These are phyloP conservation scores for Hevea brasiliensis DNA, from an alignment of 345 rosid species.

Conservation along the genomic window DNA sequence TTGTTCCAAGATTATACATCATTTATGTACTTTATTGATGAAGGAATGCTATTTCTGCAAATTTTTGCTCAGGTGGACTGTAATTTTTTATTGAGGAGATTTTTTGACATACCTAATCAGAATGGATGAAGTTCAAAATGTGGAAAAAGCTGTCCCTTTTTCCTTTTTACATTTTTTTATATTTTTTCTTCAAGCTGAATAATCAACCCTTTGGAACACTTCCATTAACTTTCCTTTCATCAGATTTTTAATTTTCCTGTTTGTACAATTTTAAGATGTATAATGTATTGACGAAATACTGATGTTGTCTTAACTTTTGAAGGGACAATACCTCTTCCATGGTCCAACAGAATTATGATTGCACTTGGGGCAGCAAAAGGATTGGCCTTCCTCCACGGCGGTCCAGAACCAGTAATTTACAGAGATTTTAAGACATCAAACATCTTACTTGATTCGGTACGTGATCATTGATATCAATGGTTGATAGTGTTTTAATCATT, in stretches of 20 bases:
- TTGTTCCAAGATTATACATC: background rate
- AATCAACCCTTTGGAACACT: background rate
- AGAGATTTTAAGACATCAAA: constrained; percentile 39
- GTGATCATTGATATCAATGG: background rate
- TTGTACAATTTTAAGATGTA: constrained; percentile 5
- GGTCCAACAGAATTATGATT: constrained; percentile 34
- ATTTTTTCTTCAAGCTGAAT: constrained; percentile 18
- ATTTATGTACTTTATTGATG: background rate
- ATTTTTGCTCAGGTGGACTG: background rate
- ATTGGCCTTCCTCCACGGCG: constrained; percentile 37
- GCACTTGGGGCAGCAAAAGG: constrained; percentile 41
- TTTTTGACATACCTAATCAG: background rate
- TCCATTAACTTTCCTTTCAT: background rate
- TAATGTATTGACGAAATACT: constrained; percentile 10
- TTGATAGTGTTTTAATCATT: background rate
- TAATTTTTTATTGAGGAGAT: background rate
- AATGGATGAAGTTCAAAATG: background rate
- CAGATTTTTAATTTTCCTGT: background rate
- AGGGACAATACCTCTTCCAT: constrained; percentile 58
- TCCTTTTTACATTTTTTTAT: no score
- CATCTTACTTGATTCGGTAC: constrained; percentile 37
- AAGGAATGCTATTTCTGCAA: background rate
- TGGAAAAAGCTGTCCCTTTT: background rate
- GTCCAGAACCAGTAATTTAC: constrained; percentile 33
- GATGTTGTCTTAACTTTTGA: constrained; percentile 25